A percentile compares a stretch with the other conserved stretches of the same genome.
Evolutionary conservation across 495 filamentous ascomycete species (phyloP).

Genomic region (Massariosphaeria phaeospora): DNA sequence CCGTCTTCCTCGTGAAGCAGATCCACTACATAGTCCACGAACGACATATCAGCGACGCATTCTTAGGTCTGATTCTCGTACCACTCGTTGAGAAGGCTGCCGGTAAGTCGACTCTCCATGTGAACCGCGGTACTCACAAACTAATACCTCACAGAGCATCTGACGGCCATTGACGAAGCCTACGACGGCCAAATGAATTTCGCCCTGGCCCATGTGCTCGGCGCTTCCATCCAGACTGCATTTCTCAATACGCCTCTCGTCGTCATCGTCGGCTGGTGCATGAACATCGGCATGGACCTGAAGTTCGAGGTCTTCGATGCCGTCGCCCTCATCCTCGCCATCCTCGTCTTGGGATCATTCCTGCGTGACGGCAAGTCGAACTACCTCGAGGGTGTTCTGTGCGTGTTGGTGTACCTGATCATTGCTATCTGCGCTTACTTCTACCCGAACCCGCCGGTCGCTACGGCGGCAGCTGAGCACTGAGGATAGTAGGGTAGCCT

Average conservation of each 20-base stretch:
- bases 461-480: neutral
- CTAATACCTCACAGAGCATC: conserved; percentile 55
- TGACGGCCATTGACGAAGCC: conserved; percentile 87
- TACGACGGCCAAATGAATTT: conserved; percentile 87
- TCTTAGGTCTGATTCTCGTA: conserved; percentile 50
- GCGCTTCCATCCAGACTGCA: conserved; percentile 83
- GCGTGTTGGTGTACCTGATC: conserved; percentile 63
- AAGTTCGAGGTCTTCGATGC: conserved; percentile 88
- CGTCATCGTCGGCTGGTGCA: conserved; percentile 81
- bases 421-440: conserved; percentile 59
- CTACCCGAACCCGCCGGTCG: conserved; percentile 50
- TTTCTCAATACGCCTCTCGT: conserved; percentile 82
- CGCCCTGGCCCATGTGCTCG: conserved; percentile 83
- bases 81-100: conserved; percentile 89
- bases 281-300: conserved; percentile 64
- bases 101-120: conserved; percentile 9
- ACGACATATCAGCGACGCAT: conserved; percentile 60
- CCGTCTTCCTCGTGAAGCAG: conserved; percentile 74
- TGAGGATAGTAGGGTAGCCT: no score
- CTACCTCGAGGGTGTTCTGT: conserved; percentile 50
- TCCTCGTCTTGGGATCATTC: conserved; percentile 62
- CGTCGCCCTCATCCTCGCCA: conserved; percentile 77
- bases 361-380: conserved; percentile 46
- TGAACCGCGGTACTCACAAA: neutral
- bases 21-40: conserved; percentile 68